Evolutionary conservation across 208 protist species (phyloP), one percentile per base, ranked within the genome.

Genomic region (Acanthamoeba royreba): DNA sequence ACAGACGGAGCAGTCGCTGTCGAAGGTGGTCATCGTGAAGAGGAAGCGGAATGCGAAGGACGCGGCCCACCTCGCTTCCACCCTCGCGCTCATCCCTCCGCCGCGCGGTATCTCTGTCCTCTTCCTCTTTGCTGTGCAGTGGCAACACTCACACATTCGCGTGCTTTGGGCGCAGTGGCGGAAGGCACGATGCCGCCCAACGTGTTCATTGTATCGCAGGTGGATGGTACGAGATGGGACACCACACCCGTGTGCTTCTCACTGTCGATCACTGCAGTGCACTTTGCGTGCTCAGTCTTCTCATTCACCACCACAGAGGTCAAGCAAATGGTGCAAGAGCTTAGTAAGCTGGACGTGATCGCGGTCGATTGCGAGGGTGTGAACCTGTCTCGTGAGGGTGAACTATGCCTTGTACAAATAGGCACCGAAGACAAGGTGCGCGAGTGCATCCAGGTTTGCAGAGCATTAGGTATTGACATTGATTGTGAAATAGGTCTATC

Each of bases 281-380:
- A 17, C 52, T 22, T 22, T 17, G 17, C 22, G 52, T 22, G 25
- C 52, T 61, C 22, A 17, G 17, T 22, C 52, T 61, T 61, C 52
- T 61, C 17, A 61, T 22, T 28, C 17, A 17, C 19, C 52, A 28
- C n/a, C 25, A 19, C 19, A 85, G 74, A 85, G 45, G 43, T 33
- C 74, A 11, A 0, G 25, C 1, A 45, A n/a, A 52, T 52, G 45
- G 74, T 85, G 31, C n/a, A 17, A 15, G 74, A 85, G 74, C 74
- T 85, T 49, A 45, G 13, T 25, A 19, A 49, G 45, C 74, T 53
- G 9, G 45, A 85, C 3, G 74, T 85, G 25, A 53, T 85, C 42
- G 74, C 74, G 45, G 74, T 85, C 40, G 74, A 85, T 19, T 85
- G 74, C n/a, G 74, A 85, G 45, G 74, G 74, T 7, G 74, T 85